These are phyloP conservation scores for Podaxis pistillaris DNA, from an alignment of 768 basidiomycete species.

Conservation along the genomic window DNA sequence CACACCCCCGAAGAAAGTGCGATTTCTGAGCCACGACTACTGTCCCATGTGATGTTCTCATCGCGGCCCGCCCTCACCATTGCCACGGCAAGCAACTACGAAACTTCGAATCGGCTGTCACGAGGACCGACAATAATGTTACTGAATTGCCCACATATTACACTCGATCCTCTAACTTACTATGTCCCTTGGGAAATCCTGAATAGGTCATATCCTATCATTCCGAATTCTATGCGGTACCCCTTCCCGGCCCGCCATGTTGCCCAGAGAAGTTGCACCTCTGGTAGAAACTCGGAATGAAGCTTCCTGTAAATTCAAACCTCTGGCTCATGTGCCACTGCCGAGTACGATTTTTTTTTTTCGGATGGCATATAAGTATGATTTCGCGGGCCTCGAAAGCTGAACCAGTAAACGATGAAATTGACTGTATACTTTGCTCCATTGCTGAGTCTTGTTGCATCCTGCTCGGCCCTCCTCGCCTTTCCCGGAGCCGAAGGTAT, in stretches of 20 bases:
- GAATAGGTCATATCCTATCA: background rate
- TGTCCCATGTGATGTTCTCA: slow-evolving; percentile 3
- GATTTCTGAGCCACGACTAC: background rate
- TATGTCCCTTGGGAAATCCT: background rate
- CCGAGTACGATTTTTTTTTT: background rate
- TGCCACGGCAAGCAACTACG: background rate
- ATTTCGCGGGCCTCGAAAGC: background rate
- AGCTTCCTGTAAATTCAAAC: background rate
- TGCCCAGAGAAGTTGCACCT: background rate
- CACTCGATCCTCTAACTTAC: background rate
- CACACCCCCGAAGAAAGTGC: background rate
- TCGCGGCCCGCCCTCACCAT: background rate
- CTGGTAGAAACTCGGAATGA: slow-evolving; percentile 7
- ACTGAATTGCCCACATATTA: background rate
- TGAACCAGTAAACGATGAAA: slow-evolving; percentile 6
- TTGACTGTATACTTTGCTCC: slow-evolving; percentile 2
- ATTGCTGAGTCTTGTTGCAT: slow-evolving; percentile 16
- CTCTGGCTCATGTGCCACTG: background rate
- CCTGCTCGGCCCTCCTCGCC: slow-evolving; percentile 26
- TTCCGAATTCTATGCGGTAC: background rate
- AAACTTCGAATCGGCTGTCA: slow-evolving; percentile 1
- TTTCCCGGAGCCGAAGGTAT: slow-evolving; percentile 34
- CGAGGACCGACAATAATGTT: background rate
- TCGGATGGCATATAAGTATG: background rate
- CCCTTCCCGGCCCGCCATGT: background rate